phyloP scores from a whole-genome alignment of 2,329 filamentous ascomycete genomes.

The Aspergillus fischeri region DNA sequence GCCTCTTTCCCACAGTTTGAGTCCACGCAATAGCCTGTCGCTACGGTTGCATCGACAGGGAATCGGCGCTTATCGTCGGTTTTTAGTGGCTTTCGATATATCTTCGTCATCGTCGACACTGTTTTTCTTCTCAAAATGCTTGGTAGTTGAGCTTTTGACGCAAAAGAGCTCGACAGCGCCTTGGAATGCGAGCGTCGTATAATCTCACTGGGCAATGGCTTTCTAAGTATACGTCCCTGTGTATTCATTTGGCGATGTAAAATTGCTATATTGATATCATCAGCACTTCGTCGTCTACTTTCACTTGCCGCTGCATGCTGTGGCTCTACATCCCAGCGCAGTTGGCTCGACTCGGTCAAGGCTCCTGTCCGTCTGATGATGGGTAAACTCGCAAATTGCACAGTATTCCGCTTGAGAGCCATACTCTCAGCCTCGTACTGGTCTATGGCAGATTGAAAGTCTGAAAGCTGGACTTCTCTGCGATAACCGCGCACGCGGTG shows the following conservation, averaged over 20 bases:
- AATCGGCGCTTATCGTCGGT: not conserved
- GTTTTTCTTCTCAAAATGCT: not conserved
- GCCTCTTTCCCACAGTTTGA: not conserved
- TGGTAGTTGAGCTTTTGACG: not conserved
- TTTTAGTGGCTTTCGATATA: not conserved
- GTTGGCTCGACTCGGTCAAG: conserved; percentile 6
- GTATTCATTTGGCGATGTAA: not conserved
- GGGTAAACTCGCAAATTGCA: conserved; percentile 21
- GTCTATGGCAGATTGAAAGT: conserved; percentile 17
- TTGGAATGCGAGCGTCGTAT: not conserved
- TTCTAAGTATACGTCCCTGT: not conserved
- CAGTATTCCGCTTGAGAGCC: conserved; percentile 19
- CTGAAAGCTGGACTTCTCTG: conserved; percentile 20
- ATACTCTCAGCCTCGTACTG: conserved; percentile 9
- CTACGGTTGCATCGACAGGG: not conserved
- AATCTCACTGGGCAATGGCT: not conserved
- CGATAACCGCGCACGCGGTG: conserved; percentile 25
- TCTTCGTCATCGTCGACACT: not conserved
- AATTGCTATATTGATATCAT: not conserved
- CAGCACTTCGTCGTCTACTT: conserved; percentile 4
- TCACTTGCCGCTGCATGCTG: conserved; percentile 1
- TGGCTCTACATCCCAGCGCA: conserved; percentile 3
- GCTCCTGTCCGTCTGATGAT: conserved; percentile 5
- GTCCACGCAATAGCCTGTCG: not conserved
- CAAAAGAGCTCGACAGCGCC: not conserved